Conservation (phyloP, 495 filamentous ascomycete genomes). For the Hyaloscypha bicolor region DNA sequence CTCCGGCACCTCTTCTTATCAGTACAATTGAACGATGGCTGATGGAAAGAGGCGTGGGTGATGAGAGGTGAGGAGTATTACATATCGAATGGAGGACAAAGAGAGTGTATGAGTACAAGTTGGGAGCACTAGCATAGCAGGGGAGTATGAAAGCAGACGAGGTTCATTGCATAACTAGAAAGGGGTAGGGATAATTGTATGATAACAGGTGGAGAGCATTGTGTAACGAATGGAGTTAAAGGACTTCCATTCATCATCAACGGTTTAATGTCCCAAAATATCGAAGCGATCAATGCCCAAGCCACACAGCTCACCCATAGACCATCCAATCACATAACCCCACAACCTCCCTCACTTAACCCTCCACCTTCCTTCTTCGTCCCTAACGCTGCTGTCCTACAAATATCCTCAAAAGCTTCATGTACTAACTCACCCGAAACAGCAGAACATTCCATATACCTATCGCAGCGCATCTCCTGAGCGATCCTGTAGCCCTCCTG, state of each 20-base stretch:
- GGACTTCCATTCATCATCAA: not conserved
- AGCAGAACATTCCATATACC: conserved; percentile 89
- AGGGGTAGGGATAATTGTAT: not conserved
- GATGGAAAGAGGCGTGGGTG: too few relatives aligned
- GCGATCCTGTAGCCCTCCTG: conserved; percentile 75
- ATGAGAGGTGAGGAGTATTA: too few relatives aligned
- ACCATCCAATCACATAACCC: conserved; percentile 44
- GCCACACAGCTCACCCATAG: not conserved
- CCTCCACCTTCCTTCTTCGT: conserved; percentile 50
- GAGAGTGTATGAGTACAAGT: not conserved
- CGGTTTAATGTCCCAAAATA: not conserved
- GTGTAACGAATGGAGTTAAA: not conserved
- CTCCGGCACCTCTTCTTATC: conserved; percentile 9
- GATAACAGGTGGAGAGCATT: not conserved
- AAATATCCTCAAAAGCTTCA: conserved; percentile 78
- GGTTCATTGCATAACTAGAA: not conserved
- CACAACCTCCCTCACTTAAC: conserved; percentile 51
- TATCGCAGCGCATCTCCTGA: conserved; percentile 81
- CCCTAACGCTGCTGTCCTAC: conserved; percentile 65
- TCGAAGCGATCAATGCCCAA: not conserved
- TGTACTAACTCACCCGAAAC: conserved; percentile 78
- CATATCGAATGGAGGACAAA: too few relatives aligned
- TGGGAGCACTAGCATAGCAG: not conserved
- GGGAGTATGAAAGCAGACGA: not conserved
- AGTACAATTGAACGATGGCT: not conserved